Evolutionary conservation across 306 rosid species (phyloP), one percentile per base, ranked within the genome.

Genomic region (Dalbergia cochinchinensis): DNA sequence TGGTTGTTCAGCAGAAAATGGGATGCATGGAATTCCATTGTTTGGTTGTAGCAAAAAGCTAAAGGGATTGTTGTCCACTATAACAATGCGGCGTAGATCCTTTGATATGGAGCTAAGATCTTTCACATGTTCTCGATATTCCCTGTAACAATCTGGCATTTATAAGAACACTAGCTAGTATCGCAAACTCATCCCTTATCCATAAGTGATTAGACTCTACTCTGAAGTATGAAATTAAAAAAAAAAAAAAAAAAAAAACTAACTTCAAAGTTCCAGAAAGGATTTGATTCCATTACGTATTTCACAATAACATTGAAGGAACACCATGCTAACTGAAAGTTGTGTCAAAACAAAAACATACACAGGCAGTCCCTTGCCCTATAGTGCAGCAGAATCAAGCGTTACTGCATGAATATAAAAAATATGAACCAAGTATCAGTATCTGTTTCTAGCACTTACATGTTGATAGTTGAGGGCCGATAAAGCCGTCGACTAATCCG

Each of bases 21-120:
- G 93, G 59, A 91, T 48, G 76, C 99, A 94, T 0, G 97, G 99
- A 78, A 94, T 82, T 76, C 97, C 99, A 85, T 94, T 94, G 71
- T 86, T 42, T 22, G 99, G 97, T 83, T 92, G 99, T 84, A 91
- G 79, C 82, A 91, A 66, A 80, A 94, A 94, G 90, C 97, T 94
- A 62, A 90, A 92, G 4, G 98, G 97, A 63, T 92, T 92, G 88
- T 94, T 91, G 73, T 94, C 98, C 9, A 92, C 94, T 62, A 92
- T 88, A 51, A 94, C 97, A 63, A 86, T 62, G 57, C 97, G 92
- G 78, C 87, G 85, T 45, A 90, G 86, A 86, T 92, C 91, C 70
- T 86, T 89, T 14, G 88, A 84, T 66, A 94, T 67, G 84, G 90
- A 86, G 33, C 89, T 89, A 15, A 91, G 87, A 83, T 94, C 97